phyloP scores from a whole-genome alignment of 2,329 filamentous ascomycete genomes.

The Microsporum ferrugineum region DNA sequence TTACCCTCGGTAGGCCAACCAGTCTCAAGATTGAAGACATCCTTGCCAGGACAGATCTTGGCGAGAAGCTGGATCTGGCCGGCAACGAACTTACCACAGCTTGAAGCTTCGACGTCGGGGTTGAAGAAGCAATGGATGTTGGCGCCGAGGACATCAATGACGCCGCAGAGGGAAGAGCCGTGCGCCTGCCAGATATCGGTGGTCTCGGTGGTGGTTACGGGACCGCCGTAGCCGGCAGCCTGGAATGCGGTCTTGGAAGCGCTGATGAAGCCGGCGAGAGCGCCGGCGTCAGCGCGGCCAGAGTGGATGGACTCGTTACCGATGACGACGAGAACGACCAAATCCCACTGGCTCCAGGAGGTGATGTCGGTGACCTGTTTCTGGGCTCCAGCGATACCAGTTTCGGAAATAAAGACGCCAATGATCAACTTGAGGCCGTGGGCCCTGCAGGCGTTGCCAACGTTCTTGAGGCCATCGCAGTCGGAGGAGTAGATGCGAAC shows the following conservation, averaged over 20 bases:
- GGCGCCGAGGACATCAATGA: slow-evolving; percentile 66
- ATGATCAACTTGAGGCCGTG: slow-evolving; percentile 68
- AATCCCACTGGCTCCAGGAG: slow-evolving; percentile 57
- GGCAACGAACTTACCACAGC: slow-evolving; percentile 66
- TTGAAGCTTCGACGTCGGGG: slow-evolving; percentile 46
- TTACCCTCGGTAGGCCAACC: slow-evolving; percentile 70
- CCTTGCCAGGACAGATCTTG: slow-evolving; percentile 58
- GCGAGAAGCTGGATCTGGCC: slow-evolving; percentile 61
- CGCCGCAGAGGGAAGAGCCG: slow-evolving; percentile 52
- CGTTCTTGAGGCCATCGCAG: slow-evolving; percentile 67
- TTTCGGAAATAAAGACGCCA: slow-evolving; percentile 70
- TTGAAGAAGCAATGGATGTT: slow-evolving; percentile 98
- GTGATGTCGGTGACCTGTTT: slow-evolving; percentile 64
- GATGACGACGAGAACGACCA: slow-evolving; percentile 69
- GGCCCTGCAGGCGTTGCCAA: slow-evolving; percentile 56
- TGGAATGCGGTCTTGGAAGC: slow-evolving; percentile 53
- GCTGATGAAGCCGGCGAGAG: slow-evolving; percentile 61
- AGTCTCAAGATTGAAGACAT: slow-evolving; percentile 73
- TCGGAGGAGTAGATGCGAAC: slow-evolving; percentile 86
- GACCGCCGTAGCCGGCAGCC: slow-evolving; percentile 56
- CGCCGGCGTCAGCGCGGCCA: slow-evolving; percentile 50
- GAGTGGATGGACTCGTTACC: slow-evolving; percentile 87
- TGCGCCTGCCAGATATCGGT: slow-evolving; percentile 62
- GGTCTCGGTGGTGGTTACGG: slow-evolving; percentile 76
- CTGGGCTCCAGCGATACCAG: slow-evolving; percentile 50